These are phyloP conservation scores for Fraxinus velutina DNA, from an alignment of 305 asterid species.

Conservation along the genomic window DNA sequence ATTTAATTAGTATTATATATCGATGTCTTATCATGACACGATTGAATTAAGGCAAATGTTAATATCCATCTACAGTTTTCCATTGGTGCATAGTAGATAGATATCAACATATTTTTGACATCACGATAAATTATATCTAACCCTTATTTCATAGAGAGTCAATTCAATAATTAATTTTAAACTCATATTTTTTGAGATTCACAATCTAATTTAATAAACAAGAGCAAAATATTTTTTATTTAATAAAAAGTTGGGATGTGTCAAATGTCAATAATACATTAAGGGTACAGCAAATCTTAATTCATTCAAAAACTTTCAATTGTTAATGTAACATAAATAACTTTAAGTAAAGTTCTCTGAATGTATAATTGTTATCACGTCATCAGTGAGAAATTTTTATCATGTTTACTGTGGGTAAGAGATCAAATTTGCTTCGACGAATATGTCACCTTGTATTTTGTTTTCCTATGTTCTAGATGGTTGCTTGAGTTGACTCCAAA, in stretches of 20 bases:
- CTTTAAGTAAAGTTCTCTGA: too few relatives aligned
- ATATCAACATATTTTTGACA: too few relatives aligned
- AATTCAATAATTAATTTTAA: too few relatives aligned
- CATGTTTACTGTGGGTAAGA: too few relatives aligned
- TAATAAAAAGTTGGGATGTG: background rate
- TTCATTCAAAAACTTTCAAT: background rate
- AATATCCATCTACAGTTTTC: background rate
- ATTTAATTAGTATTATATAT: background rate
- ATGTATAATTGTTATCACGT: too few relatives aligned
- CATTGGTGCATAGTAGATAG: background rate
- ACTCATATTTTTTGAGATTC: too few relatives aligned
- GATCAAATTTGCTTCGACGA: background rate
- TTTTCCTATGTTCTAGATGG: background rate
- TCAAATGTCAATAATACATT: background rate
- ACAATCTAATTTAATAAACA: too few relatives aligned
- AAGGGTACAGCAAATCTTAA: background rate
- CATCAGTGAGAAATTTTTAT: too few relatives aligned
- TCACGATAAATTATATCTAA: too few relatives aligned
- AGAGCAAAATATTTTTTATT: too few relatives aligned
- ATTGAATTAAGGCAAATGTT: background rate
- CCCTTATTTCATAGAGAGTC: background rate
- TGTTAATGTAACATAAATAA: too few relatives aligned
- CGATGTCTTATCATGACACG: background rate
- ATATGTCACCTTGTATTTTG: background rate
- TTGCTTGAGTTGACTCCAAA: background rate